Base-by-base conservation (phyloP, 495 filamentous ascomycete species). In the Lasiosphaeria miniovina region DNA sequence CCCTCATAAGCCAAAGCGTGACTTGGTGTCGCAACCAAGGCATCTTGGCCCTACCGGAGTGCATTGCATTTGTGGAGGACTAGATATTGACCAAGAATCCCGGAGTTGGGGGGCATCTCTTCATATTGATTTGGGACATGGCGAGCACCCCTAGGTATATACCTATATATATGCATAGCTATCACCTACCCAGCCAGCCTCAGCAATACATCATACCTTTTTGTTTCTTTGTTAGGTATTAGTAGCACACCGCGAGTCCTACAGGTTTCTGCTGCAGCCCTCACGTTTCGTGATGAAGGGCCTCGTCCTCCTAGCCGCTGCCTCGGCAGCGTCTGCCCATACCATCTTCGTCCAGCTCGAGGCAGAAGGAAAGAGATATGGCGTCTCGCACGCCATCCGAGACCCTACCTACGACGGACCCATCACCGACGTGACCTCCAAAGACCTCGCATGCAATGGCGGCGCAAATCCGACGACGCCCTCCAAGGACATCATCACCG, bases 341-440 rank as follows among this genome's bases (percentile, higher is more conserved):
- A 82, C 82, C 24, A 85, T 85, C 58, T 85, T 85, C 64, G 69
- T 78, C 48, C 77, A 82, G 58, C 72, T 85, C 14, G 72, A 71
- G 6, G 61, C 73, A 36, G 70, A 60, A 4, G 73, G 76, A 2
- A 72, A 59, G 12, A 73, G 62, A 6, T 72, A 79, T 51, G 67
- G 66, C 0, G 59, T 71, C 4, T 69, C 67, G 3, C 40, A 79
- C 49, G 76, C 48, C 5, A 72, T 79, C 48, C 69, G 76, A 4
- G 70, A 69, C 1, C 75, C 76, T 4, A 66, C 65, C 3, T 77
- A 77, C 60, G 74, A 79, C 60, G 74, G 75, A 24, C 82, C 82
- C 14, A 82, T 82, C 70, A 75, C 68, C 4, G 76, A 85, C 58
- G 82, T 85, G 8, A 76, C 66, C 33, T 76, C 72, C 38, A 67